Base-by-base conservation (phyloP, 192 early-diverging fungal species). In the Backusella mclennaniae region DNA sequence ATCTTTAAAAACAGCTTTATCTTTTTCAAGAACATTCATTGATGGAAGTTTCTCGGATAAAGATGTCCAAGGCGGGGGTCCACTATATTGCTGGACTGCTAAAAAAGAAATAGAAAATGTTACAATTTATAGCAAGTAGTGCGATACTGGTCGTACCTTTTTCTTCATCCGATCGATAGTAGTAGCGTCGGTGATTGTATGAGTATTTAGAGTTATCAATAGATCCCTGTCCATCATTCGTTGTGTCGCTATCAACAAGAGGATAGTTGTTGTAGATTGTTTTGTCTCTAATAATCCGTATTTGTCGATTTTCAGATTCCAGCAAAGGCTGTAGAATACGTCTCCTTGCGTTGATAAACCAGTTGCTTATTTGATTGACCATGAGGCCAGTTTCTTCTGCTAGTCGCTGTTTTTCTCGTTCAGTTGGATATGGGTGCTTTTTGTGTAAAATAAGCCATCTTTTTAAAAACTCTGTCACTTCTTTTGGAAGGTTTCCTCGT, bases 281-380 rank as follows among this genome's bases (percentile, higher is more conserved):
- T 68, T 23, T 69, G 23, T 69, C 36, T 69, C 35, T 39, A 69
- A 23, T 49, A n/a, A 42, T 44, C 2, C 12, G 6, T 26, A 38
- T 19, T 29, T 74, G 33, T 0, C 35, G 31, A 63, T 33, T 74
- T 19, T 74, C 73, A 0, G 73, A 74, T 19, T 74, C 73, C 4
- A 74, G 15, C 52, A 74, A 29, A 41, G 73, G 73, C 35, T 74
- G 73, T 4, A 74, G 15, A 0, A 74, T 74, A 66, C 73, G 73
- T 31, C 73, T 31, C 12, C 73, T 56, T 17, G 73, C 73, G 35
- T 74, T 74, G 4, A 74, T 74, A 63, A 74, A 74, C 73, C 73
- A 74, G 59, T 74, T 74, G 29, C 53, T 66, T 9, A 74, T 74
- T 35, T 74, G 73, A 39, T 63, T 74, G n/a, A 74, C 73, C 52